phyloP scores from a whole-genome alignment of 2,329 filamentous ascomycete species.

The Colletotrichum graminicola region DNA sequence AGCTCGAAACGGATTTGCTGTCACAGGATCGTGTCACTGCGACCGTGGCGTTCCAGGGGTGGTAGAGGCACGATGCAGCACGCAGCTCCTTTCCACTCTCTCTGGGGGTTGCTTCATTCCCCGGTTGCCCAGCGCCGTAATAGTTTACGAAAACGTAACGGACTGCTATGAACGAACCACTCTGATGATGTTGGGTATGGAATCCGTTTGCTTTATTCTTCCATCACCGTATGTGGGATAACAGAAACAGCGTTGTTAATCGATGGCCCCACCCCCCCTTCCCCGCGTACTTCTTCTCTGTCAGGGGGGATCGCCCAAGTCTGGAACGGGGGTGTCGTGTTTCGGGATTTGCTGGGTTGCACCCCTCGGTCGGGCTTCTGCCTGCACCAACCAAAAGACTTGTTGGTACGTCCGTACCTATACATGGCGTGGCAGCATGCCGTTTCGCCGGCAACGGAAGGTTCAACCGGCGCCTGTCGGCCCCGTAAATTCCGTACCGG shows the following conservation, averaged over 20 bases:
- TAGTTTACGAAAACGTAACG: background rate
- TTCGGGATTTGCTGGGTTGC: background rate
- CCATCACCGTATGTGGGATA: background rate
- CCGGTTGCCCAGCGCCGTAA: background rate
- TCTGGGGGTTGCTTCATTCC: background rate
- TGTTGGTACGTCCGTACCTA: background rate
- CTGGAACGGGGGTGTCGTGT: background rate
- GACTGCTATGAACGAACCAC: too few species aligned
- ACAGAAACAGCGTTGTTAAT: background rate
- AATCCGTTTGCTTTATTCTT: too few species aligned
- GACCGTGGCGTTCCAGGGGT: constrained; percentile 12
- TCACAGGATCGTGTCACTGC: constrained; percentile 38
- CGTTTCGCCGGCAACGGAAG: background rate
- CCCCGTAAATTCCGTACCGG: background rate
- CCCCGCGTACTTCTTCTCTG: background rate
- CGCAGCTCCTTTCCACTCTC: background rate
- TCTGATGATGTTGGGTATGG: background rate
- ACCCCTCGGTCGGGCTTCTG: background rate
- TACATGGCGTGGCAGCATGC: background rate
- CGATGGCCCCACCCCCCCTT: too few species aligned
- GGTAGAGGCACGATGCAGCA: background rate
- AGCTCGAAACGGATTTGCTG: constrained; percentile 38
- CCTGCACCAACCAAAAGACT: background rate
- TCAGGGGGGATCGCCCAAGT: background rate
- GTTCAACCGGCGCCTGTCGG: background rate